These are phyloP conservation scores for Ceratobasidium theobromae DNA, from an alignment of 1,284 basidiomycete genomes.

Conservation along the genomic window DNA sequence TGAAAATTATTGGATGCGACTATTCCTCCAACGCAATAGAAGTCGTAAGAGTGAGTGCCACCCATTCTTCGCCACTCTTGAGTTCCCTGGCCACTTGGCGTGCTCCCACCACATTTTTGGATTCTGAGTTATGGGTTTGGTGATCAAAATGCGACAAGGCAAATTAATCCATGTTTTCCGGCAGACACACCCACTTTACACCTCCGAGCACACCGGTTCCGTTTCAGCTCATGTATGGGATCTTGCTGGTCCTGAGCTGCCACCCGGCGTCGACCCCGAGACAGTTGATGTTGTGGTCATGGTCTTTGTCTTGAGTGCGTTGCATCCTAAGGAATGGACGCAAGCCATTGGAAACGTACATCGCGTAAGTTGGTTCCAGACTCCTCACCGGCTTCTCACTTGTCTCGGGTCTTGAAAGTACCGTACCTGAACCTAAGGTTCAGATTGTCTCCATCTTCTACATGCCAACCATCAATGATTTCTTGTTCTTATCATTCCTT, in stretches of 20 bases:
- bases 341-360: constrained; percentile 84
- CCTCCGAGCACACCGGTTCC: constrained; percentile 62
- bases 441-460: not conserved
- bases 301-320: constrained; percentile 92
- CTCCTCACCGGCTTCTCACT: not conserved
- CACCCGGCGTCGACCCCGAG: constrained; percentile 61
- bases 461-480: not conserved
- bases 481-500: not conserved
- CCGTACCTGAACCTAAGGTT: not conserved
- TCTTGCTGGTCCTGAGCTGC: constrained; percentile 66
- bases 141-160: too few relatives aligned
- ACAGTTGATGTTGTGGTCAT: constrained; percentile 88
- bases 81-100: not conserved
- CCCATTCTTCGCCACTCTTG: not conserved
- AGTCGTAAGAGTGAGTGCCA: constrained; percentile 71
- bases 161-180: constrained; percentile 6
- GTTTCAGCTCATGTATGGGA: constrained; percentile 92
- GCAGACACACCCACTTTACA: constrained; percentile 75
- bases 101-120: too few relatives aligned
- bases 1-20: constrained; percentile 81
- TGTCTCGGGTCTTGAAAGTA: not conserved
- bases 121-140: too few relatives aligned
- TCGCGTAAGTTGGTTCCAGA: constrained; percentile 51
- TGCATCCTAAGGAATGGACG: constrained; percentile 92
- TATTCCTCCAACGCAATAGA: constrained; percentile 89